Conservation (phyloP, 1,284 basidiomycete species). For the Ustilago tritici region DNA sequence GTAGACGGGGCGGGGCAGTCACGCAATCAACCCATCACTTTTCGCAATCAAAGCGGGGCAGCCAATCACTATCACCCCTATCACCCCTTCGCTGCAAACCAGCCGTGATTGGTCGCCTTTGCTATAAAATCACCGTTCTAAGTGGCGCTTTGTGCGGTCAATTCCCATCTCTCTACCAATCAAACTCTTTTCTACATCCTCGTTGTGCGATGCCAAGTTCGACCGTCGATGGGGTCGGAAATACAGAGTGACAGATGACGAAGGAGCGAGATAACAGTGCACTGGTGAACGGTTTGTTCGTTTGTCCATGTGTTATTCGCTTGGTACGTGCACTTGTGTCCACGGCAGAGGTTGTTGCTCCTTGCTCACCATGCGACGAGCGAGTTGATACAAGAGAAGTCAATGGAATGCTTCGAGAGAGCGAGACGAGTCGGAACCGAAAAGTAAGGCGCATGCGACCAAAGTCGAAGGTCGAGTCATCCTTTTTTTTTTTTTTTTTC, state of each 20-base stretch:
- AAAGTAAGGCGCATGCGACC: background rate
- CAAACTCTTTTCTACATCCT: background rate
- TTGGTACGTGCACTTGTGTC: background rate
- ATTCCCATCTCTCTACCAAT: background rate
- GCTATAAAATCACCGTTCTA: background rate
- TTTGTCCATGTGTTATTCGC: background rate
- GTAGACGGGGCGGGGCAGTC: background rate
- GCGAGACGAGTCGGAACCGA: background rate
- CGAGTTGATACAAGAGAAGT: background rate
- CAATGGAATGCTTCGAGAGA: background rate
- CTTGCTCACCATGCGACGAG: background rate
- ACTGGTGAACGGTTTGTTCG: background rate
- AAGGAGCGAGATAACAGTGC: background rate
- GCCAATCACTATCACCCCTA: background rate
- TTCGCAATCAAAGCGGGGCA: conserved; percentile 5
- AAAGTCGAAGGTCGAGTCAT: conserved; percentile 10
- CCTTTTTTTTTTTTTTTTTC: background rate
- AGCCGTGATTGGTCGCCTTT: background rate
- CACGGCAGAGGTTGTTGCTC: background rate
- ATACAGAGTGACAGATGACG: background rate
- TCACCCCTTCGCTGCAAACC: too few relatives aligned
- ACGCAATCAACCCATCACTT: background rate
- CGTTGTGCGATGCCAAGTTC: background rate
- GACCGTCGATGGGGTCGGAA: conserved; percentile 6
- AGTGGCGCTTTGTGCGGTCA: conserved; percentile 4